Evolutionary conservation across 2,329 filamentous ascomycete genomes (phyloP), one percentile per base, ranked within the genome.

Genomic region (Neofusicoccum laricinum): DNA sequence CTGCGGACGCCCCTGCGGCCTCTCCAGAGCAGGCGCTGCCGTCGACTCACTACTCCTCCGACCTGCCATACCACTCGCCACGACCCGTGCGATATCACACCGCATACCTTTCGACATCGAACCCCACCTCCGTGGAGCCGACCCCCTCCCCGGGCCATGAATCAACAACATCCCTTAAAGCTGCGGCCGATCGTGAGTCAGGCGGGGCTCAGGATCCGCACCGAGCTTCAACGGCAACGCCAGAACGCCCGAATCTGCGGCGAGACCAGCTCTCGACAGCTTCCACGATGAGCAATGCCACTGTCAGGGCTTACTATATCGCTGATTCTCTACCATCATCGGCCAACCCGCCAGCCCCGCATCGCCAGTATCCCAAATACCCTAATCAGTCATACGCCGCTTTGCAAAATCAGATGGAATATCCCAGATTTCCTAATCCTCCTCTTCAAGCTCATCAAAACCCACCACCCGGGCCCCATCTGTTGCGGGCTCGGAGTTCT

Each of bases 381-480:
- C 81, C 81, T 50, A 81, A 82, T 68, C 81, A 84, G 72, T 78
- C 81, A 17, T 81, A 81, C 70, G 77, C 81, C 51, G 81, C 80
- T 2, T 73, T 83, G 36, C 81, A 64, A 38, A 73, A 72, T 58
- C 81, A 82, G 70, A 67, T 71, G 41, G 79, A 82, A 64, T 77
- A 80, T 51, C 71, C 74, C 25, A 57, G 62, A 14, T 64, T 57
- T n/a, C 62, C 62, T 30, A 64, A 64, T 11, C 62, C 62, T 8
- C 62, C 62, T 34, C 62, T 64, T 7, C 53, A 64, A 38, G 63
- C 55, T 21, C 53, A 59, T 30, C 63, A 61, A 25, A 59, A n/a
- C 70, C 71, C 15, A 65, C 75, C 66, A 68, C 77, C 49, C 69
- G 73, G 30, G 10, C 77, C 78, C 2, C 73, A 76, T 57, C 71